These are phyloP conservation scores for Candolleomyces eurysporus DNA, from an alignment of 768 basidiomycete species.

Conservation along the genomic window DNA sequence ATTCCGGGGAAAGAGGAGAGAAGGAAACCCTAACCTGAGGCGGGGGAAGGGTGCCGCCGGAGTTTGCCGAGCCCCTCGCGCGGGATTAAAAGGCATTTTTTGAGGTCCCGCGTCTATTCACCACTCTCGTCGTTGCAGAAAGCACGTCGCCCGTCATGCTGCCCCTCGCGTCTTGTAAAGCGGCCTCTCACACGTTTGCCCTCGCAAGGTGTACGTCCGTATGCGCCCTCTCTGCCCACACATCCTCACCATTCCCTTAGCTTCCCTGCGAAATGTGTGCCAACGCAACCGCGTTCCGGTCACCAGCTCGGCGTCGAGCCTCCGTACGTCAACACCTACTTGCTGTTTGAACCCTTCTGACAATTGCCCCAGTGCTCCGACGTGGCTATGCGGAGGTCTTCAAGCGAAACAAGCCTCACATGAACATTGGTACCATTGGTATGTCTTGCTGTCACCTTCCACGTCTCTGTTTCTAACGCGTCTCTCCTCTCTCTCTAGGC, in stretches of 20 bases:
- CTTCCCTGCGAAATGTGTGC: conserved; percentile 36
- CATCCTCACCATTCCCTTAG: conserved; percentile 16
- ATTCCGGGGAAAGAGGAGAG: conserved; percentile 7
- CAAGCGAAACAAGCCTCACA: conserved; percentile 79
- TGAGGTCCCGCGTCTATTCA: conserved; percentile 9
- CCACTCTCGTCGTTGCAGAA: conserved; percentile 11
- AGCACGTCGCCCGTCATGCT: conserved; percentile 40
- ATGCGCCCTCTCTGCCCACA: not conserved
- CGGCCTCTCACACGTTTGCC: conserved; percentile 45
- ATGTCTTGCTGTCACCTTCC: conserved; percentile 19
- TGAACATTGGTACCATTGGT: conserved; percentile 97
- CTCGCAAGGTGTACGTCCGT: conserved; percentile 41
- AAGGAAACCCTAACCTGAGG: conserved; percentile 11
- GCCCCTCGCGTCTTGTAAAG: conserved; percentile 49
- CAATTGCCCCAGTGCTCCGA: conserved; percentile 37
- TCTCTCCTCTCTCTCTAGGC: conserved; percentile 40
- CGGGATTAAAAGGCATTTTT: conserved; percentile 24
- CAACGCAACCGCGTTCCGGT: conserved; percentile 30
- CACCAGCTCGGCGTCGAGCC: conserved; percentile 25
- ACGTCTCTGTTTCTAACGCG: not conserved
- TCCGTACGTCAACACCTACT: conserved; percentile 19
- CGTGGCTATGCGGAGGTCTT: conserved; percentile 81
- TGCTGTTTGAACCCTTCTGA: conserved; percentile 2
- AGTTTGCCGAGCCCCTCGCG: conserved; percentile 14
- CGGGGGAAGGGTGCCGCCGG: not conserved